Conservation (phyloP, 768 basidiomycete species). For the Suillus bovinus region DNA sequence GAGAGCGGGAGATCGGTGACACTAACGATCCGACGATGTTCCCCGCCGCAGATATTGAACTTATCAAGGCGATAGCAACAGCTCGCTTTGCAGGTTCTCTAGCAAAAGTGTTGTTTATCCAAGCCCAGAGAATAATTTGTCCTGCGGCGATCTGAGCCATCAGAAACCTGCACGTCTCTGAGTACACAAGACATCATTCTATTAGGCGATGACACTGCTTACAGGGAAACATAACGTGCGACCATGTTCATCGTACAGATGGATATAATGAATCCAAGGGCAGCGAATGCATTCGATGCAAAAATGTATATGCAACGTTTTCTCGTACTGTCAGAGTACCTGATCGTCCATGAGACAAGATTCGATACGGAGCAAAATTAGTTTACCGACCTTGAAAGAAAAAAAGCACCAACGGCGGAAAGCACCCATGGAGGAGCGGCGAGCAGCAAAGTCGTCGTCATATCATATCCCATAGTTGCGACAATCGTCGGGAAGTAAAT, state of each 20-base stretch:
- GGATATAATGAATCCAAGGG: constrained; percentile 64
- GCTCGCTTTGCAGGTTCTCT: constrained; percentile 85
- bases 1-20: constrained; percentile 8
- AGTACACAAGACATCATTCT: not conserved
- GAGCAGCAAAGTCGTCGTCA: constrained; percentile 41
- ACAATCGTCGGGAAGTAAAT: constrained; percentile 29
- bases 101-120: constrained; percentile 57
- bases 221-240: constrained; percentile 64
- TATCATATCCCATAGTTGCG: constrained; percentile 34
- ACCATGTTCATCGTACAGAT: constrained; percentile 59
- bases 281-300: constrained; percentile 49
- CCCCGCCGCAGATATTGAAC: constrained; percentile 76
- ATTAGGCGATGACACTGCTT: constrained; percentile 16
- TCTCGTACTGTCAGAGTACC: constrained; percentile 65
- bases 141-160: constrained; percentile 71
- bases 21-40: constrained; percentile 79
- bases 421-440: constrained; percentile 41
- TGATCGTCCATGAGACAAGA: constrained; percentile 17
- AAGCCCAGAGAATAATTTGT: constrained; percentile 54
- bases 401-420: constrained; percentile 33
- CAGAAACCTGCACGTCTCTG: constrained; percentile 49
- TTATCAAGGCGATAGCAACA: constrained; percentile 77
- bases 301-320: constrained; percentile 72
- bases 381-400: constrained; percentile 3
- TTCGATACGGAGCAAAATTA: not conserved